Percentiles rank a stretch among this genome's conserved stretches.
Evolutionary conservation across 768 basidiomycete species (phyloP).

Genomic region (Leccinum imitatum): DNA sequence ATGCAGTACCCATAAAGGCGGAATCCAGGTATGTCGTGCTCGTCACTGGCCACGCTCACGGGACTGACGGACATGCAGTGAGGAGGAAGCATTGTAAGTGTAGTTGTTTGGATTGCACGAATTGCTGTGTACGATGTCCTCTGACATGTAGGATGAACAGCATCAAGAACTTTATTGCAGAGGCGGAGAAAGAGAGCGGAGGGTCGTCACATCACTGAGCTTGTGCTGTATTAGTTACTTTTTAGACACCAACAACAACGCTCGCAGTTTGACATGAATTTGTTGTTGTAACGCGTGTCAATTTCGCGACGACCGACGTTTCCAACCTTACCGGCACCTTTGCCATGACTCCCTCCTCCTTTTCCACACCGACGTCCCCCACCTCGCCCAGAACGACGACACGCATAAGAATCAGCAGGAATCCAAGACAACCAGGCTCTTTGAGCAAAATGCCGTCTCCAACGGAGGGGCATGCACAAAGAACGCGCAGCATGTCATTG

Average conservation of each 20-base stretch:
- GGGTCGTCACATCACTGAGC: slow-evolving; percentile 33
- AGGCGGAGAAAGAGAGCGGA: slow-evolving; percentile 77
- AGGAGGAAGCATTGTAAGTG: slow-evolving; percentile 84
- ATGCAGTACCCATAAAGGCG: slow-evolving; percentile 61
- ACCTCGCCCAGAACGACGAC: slow-evolving; percentile 11
- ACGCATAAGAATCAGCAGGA: slow-evolving; percentile 20
- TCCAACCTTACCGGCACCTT: not conserved
- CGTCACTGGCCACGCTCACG: not conserved
- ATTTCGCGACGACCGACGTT: slow-evolving; percentile 3
- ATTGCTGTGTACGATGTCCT: slow-evolving; percentile 31
- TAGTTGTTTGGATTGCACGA: slow-evolving; percentile 6
- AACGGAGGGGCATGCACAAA: not conserved
- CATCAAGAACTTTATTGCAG: slow-evolving; percentile 76
- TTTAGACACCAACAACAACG: slow-evolving; percentile 1
- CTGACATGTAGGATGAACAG: slow-evolving; percentile 57
- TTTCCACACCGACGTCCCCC: slow-evolving; percentile 25
- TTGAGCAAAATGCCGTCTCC: not conserved
- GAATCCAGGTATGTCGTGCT: slow-evolving; percentile 61
- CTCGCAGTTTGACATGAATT: not conserved
- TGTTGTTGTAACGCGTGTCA: not conserved
- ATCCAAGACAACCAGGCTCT: slow-evolving; percentile 3
- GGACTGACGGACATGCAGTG: slow-evolving; percentile 41
- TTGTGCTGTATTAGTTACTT: not conserved
- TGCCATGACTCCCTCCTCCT: slow-evolving; percentile 2
- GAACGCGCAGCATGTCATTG: slow-evolving; percentile 7